These are phyloP conservation scores for Alternaria brassicicola DNA, from an alignment of 2,329 filamentous ascomycete genomes.

Conservation along the genomic window DNA sequence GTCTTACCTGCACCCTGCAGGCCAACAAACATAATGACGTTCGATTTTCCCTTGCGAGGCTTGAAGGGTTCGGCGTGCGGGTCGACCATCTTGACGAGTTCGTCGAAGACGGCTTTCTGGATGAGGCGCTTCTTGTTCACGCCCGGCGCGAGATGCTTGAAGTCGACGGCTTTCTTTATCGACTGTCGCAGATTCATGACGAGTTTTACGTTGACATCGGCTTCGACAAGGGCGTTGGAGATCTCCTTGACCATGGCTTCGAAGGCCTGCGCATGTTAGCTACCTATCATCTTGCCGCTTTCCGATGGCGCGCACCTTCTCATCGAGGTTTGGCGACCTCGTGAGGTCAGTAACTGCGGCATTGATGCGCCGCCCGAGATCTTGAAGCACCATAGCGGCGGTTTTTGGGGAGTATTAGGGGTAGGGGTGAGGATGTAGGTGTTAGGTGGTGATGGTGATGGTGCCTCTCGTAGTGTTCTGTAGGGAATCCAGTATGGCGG, in stretches of 20 bases:
- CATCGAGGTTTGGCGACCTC: constrained; percentile 88
- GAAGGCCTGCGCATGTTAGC: constrained; percentile 72
- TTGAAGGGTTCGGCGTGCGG: constrained; percentile 95
- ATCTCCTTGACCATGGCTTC: constrained; percentile 99
- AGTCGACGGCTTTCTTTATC: constrained; percentile 89
- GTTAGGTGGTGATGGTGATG: constrained; percentile 5
- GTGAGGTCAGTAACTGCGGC: constrained; percentile 93
- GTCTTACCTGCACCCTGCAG: constrained; percentile 98
- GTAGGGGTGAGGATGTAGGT: constrained; percentile 8
- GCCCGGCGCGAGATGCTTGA: constrained; percentile 86
- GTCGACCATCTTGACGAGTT: constrained; percentile 93
- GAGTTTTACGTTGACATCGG: constrained; percentile 95
- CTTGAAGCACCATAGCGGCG: constrained; percentile 88
- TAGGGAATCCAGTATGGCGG: constrained; percentile 23
- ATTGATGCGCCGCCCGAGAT: constrained; percentile 98
- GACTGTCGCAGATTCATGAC: constrained; percentile 91
- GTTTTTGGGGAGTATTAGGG: constrained; percentile 16
- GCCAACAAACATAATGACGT: constrained; percentile 99
- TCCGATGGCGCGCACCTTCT: constrained; percentile 69
- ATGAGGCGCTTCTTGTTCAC: constrained; percentile 99
- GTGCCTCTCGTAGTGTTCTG: constrained; percentile 26
- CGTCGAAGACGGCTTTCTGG: constrained; percentile 96
- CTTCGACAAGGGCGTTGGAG: constrained; percentile 90
- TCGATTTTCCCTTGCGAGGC: constrained; percentile 92
- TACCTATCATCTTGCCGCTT: constrained; percentile 16